Conservation (phyloP, 345 rosid species). For the Angophora floribunda region DNA sequence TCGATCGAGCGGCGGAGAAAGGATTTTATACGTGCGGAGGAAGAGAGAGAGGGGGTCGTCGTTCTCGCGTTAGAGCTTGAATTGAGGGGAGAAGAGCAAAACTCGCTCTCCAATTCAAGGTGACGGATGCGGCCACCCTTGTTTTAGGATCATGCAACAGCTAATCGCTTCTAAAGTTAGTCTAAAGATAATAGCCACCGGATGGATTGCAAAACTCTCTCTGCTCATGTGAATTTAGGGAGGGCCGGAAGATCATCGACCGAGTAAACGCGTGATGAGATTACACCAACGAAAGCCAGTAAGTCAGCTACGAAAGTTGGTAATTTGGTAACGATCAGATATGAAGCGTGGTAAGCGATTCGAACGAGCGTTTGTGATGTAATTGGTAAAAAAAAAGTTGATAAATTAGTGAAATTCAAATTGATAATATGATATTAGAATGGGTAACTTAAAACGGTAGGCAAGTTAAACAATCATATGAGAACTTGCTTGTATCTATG, state of each 20-base stretch:
- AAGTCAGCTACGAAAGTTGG: neutral
- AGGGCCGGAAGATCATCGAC: neutral
- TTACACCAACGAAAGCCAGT: neutral
- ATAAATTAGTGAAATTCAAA: neutral
- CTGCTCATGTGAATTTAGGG: neutral
- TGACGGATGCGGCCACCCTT: neutral
- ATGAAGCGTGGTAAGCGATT: neutral
- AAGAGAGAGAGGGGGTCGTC: neutral
- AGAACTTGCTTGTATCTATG: neutral
- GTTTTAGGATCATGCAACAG: neutral
- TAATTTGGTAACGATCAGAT: neutral
- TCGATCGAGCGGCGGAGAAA: neutral
- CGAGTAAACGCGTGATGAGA: rapidly evolving
- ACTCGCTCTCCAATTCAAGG: neutral
- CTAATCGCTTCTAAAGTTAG: neutral
- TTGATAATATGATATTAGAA: rapidly evolving
- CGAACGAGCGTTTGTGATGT: neutral
- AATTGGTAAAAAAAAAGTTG: neutral
- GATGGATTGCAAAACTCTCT: neutral
- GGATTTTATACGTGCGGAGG: neutral
- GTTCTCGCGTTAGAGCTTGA: neutral
- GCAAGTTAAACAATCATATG: neutral
- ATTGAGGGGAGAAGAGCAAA: neutral
- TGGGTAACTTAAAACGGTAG: rapidly evolving
- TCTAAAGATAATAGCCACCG: neutral